Conservation (phyloP, 192 early-diverging fungal genomes). For the Dispira simplex region DNA sequence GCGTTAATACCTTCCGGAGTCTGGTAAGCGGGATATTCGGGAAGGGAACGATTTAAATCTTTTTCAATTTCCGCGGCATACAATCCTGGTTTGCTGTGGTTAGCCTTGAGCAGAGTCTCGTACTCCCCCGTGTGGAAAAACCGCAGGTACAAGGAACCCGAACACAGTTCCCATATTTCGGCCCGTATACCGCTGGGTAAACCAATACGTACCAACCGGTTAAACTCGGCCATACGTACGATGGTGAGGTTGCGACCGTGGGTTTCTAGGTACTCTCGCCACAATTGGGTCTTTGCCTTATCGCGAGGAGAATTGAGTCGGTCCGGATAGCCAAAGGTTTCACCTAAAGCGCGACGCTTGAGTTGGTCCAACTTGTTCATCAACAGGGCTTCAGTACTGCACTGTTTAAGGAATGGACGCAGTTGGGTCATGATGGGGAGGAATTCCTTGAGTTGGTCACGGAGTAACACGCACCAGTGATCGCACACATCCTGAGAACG, state of each 20-base stretch:
- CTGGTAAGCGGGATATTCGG: slow-evolving; percentile 90
- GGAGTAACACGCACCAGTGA: slow-evolving; percentile 65
- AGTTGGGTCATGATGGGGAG: slow-evolving; percentile 61
- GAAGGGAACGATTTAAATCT: slow-evolving; percentile 83
- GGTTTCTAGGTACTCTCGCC: slow-evolving; percentile 32
- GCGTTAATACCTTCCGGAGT: slow-evolving; percentile 78
- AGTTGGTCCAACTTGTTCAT: slow-evolving; percentile 13
- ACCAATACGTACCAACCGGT: slow-evolving; percentile 79
- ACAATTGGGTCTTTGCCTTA: slow-evolving; percentile 17
- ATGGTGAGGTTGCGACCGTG: slow-evolving; percentile 82
- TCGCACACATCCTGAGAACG: slow-evolving; percentile 49
- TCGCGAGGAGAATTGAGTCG: slow-evolving; percentile 22
- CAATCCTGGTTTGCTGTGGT: slow-evolving; percentile 54
- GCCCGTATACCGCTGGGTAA: slow-evolving; percentile 76
- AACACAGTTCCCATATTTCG: slow-evolving; percentile 88
- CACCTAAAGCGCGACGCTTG: slow-evolving; percentile 21
- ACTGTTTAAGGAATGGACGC: slow-evolving; percentile 61
- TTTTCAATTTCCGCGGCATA: slow-evolving; percentile 93
- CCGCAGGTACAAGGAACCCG: slow-evolving; percentile 73
- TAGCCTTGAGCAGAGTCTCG: slow-evolving; percentile 46
- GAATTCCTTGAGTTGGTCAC: slow-evolving; percentile 51
- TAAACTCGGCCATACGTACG: slow-evolving; percentile 64
- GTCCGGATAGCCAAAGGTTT: slow-evolving; percentile 28
- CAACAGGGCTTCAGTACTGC: slow-evolving; percentile 61
- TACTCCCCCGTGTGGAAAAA: slow-evolving; percentile 79